phyloP scores from a whole-genome alignment of 1,284 basidiomycete genomes.

The Apiotrichum domesticum region DNA sequence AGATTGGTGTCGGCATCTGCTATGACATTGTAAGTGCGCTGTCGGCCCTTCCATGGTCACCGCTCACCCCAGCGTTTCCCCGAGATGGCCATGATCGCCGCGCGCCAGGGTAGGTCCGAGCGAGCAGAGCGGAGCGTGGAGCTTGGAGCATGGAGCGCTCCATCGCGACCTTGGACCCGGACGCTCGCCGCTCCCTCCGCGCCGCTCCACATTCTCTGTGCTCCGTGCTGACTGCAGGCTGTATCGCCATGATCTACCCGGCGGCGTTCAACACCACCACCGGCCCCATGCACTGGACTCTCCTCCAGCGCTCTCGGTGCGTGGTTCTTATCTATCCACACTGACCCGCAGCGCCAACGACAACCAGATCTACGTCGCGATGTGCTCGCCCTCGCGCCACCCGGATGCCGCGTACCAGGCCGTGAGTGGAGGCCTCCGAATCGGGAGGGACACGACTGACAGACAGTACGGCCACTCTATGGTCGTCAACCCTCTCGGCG shows the following conservation, averaged over 20 bases:
- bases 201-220: background rate
- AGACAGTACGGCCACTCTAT: conserved; percentile 80
- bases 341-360: conserved; percentile 68
- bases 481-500: conserved; percentile 83
- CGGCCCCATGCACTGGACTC: conserved; percentile 93
- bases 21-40: conserved; percentile 48
- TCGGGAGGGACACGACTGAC: background rate
- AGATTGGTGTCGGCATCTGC: conserved; percentile 49
- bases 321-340: conserved; percentile 14
- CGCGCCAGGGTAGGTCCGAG: conserved; percentile 62
- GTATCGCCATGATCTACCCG: conserved; percentile 85
- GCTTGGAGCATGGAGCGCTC: background rate
- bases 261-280: conserved; percentile 64
- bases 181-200: no score
- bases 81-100: conserved; percentile 86
- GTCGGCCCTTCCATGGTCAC: background rate
- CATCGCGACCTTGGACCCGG: no score
- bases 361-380: conserved; percentile 90
- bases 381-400: conserved; percentile 93
- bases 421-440: conserved; percentile 50
- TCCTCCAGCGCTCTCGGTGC: conserved; percentile 78
- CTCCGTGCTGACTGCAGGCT: conserved; percentile 54
- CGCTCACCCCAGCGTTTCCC: conserved; percentile 63
- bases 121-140: background rate
- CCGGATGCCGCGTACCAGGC: conserved; percentile 75